A percentile compares a stretch with the other conserved stretches of the same genome.
Evolutionary conservation across 805 yeast genomes (phyloP).

Genomic region (Limtongia smithiae): DNA sequence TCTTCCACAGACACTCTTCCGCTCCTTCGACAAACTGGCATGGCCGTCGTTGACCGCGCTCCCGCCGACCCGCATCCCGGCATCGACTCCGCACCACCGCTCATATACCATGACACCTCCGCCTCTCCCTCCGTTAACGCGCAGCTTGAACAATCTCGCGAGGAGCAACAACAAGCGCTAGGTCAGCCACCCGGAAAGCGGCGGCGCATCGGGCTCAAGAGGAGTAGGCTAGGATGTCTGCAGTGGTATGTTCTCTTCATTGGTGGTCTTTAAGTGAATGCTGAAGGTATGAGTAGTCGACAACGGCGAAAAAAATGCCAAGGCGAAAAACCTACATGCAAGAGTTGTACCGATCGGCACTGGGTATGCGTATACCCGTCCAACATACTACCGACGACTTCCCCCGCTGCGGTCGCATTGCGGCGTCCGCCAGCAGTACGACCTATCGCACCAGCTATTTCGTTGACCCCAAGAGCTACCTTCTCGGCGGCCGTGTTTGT

Average conservation of each 20-base stretch:
- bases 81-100: neutral
- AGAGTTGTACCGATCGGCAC: conserved; percentile 19
- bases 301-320: conserved; percentile 25
- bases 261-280: neutral
- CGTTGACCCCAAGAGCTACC: no score
- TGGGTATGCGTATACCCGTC: conserved; percentile 24
- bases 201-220: conserved; percentile 23
- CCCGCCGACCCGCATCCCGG: neutral
- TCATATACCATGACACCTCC: neutral
- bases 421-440: neutral
- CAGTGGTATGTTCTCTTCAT: conserved; percentile 15
- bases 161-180: neutral
- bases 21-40: no score
- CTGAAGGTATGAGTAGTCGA: conserved; percentile 11
- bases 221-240: conserved; percentile 23
- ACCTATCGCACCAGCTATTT: neutral
- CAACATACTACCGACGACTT: neutral
- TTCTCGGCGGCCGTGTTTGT: neutral
- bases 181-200: conserved; percentile 3
- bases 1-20: no score
- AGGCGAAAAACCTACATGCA: conserved; percentile 18
- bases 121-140: neutral
- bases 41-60: no score
- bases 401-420: neutral
- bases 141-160: no score